phyloP scores from a whole-genome alignment of 371 early-diverging fungal genomes.

The Haplosporangium sp. region DNA sequence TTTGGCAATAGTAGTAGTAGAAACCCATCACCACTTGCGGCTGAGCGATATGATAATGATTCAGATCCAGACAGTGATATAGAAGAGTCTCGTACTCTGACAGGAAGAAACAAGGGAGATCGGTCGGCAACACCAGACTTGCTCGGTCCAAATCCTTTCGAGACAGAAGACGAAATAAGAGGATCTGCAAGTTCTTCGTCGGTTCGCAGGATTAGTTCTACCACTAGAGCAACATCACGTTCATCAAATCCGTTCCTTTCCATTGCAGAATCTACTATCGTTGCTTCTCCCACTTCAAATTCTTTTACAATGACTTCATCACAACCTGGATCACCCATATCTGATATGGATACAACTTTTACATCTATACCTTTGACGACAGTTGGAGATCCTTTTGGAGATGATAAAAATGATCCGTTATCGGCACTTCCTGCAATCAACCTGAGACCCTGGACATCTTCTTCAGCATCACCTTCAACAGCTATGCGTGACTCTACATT shows the following conservation, averaged over 20 bases:
- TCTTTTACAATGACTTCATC: not conserved
- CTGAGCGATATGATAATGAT: slow-evolving; percentile 2
- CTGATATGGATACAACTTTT: slow-evolving; percentile 23
- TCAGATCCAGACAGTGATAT: slow-evolving; percentile 9
- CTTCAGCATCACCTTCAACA: slow-evolving; percentile 5
- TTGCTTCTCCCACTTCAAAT: not conserved
- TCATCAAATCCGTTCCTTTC: slow-evolving; percentile 47
- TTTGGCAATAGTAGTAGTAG: not conserved
- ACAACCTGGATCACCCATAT: slow-evolving; percentile 14
- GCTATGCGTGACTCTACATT: slow-evolving; percentile 47
- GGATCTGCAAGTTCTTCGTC: not conserved
- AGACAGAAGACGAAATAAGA: slow-evolving; percentile 25
- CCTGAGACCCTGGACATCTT: slow-evolving; percentile 40
- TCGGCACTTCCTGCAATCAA: slow-evolving; percentile 16
- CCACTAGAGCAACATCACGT: slow-evolving; percentile 4
- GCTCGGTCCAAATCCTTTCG: slow-evolving; percentile 29
- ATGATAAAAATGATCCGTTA: slow-evolving; percentile 17
- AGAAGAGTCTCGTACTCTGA: not conserved
- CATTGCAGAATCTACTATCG: slow-evolving; percentile 19
- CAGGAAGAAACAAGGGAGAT: not conserved
- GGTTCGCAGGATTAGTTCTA: not conserved
- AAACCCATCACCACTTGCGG: slow-evolving; percentile 22
- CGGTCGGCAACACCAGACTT: not conserved
- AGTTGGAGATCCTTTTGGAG: slow-evolving; percentile 7
- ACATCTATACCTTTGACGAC: slow-evolving; percentile 28